phyloP scores from a whole-genome alignment of 257 asterid species.

The Ophiorrhiza pumila region DNA sequence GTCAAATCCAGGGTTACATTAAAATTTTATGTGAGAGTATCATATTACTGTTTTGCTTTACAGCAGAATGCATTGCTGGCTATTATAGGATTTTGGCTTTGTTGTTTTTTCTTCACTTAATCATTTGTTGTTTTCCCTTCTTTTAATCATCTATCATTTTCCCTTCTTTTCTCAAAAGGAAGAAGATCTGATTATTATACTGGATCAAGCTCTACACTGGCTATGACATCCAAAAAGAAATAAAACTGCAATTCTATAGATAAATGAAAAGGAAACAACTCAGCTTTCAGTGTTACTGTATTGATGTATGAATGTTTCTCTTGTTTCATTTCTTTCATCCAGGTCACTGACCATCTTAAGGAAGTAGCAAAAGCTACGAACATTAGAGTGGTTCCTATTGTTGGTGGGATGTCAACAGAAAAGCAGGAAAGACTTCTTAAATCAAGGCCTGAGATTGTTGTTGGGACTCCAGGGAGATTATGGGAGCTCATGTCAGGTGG shows the following conservation, averaged over 20 bases:
- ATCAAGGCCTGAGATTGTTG: conserved; percentile 89
- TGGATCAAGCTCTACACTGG: neutral
- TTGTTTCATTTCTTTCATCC: conserved; percentile 17
- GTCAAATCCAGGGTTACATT: neutral
- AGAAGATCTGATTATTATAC: neutral
- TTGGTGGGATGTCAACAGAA: conserved; percentile 92
- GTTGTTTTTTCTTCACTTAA: too few species aligned
- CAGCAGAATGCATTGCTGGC: neutral
- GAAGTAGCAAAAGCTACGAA: conserved; percentile 55
- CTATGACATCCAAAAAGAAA: neutral
- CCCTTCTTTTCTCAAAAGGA: neutral
- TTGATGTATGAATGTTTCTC: neutral
- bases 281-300: neutral
- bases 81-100: too few species aligned
- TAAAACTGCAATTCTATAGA: neutral
- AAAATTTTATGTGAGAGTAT: neutral
- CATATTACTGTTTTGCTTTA: neutral
- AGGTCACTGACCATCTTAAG: conserved; percentile 94
- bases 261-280: neutral
- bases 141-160: neutral
- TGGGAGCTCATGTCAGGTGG: conserved; percentile 99
- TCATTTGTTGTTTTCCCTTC: neutral
- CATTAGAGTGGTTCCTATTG: conserved; percentile 74
- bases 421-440: conserved; percentile 92
- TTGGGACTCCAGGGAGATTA: conserved; percentile 98